Conservation (phyloP, 2,329 filamentous ascomycete genomes). For the Aspergillus japonicus region DNA sequence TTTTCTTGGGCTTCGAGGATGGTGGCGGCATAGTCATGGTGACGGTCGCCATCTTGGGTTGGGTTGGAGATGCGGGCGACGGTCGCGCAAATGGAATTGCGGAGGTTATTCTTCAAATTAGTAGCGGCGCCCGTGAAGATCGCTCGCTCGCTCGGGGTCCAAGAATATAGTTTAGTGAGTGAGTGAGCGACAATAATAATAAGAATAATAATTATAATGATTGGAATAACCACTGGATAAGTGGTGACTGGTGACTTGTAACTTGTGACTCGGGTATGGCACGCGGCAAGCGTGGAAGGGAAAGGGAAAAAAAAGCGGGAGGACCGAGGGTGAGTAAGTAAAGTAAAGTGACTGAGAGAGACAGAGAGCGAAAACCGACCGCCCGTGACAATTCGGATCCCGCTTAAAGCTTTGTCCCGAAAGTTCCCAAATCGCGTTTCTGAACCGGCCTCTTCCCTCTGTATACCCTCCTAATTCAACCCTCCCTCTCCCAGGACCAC, state of each 20-base stretch:
- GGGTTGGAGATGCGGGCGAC: not conserved
- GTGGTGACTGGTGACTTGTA: not conserved
- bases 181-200: not conserved
- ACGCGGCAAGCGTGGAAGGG: not conserved
- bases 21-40: slow-evolving; percentile 59
- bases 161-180: too few relatives aligned
- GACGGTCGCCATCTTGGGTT: slow-evolving; percentile 59
- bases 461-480: slow-evolving; percentile 14
- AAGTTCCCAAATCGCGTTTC: slow-evolving; percentile 26
- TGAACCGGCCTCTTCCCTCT: slow-evolving; percentile 17
- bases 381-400: slow-evolving; percentile 32
- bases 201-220: not conserved
- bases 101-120: not conserved
- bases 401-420: slow-evolving; percentile 41
- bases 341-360: slow-evolving; percentile 16
- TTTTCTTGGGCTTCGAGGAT: slow-evolving; percentile 60
- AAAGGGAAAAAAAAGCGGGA: slow-evolving; percentile 24
- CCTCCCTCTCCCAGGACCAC: slow-evolving; percentile 3
- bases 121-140: not conserved
- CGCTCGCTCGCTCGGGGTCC: too few relatives aligned
- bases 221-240: too few relatives aligned
- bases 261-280: not conserved
- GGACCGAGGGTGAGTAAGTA: slow-evolving; percentile 1
- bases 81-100: slow-evolving; percentile 6
- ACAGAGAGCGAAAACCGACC: slow-evolving; percentile 18